phyloP scores from a whole-genome alignment of 2,329 filamentous ascomycete species.

The Magnaporthales sp. region DNA sequence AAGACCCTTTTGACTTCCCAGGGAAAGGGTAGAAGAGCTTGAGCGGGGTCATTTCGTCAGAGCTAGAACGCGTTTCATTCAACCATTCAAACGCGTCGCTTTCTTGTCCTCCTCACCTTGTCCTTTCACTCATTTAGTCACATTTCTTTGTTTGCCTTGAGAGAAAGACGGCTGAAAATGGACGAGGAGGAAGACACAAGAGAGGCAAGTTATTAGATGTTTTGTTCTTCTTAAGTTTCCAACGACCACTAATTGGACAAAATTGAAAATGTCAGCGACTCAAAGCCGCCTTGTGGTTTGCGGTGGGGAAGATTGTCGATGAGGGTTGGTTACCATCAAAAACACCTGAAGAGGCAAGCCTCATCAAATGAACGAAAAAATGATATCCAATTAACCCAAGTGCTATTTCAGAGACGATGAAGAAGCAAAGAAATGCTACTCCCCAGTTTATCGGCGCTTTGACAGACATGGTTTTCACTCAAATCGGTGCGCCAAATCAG shows the following conservation, averaged over 20 bases:
- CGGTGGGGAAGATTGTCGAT: conserved; percentile 81
- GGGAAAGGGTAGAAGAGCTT: background rate
- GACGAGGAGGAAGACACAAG: conserved; percentile 17
- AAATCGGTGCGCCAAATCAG: conserved; percentile 55
- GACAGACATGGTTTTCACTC: conserved; percentile 80
- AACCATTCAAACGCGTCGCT: background rate
- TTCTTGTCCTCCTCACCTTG: background rate
- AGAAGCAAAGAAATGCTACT: conserved; percentile 73
- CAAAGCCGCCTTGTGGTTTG: conserved; percentile 78
- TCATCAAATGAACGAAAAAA: background rate
- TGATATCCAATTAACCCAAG: background rate
- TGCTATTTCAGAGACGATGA: conserved; percentile 49
- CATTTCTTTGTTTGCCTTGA: background rate
- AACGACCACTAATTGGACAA: background rate
- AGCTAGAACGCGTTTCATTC: background rate
- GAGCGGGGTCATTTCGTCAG: background rate
- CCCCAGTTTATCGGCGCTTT: conserved; percentile 83
- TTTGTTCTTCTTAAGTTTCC: background rate
- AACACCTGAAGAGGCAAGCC: background rate
- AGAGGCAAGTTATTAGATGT: conserved; percentile 13
- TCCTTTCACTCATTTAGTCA: background rate
- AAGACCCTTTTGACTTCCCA: background rate
- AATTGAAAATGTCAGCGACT: conserved; percentile 48
- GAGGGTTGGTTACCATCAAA: conserved; percentile 27
- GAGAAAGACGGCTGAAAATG: conserved; percentile 10